Evolutionary conservation across 768 basidiomycete genomes (phyloP).

Genomic region (Boletus reticuloceps): DNA sequence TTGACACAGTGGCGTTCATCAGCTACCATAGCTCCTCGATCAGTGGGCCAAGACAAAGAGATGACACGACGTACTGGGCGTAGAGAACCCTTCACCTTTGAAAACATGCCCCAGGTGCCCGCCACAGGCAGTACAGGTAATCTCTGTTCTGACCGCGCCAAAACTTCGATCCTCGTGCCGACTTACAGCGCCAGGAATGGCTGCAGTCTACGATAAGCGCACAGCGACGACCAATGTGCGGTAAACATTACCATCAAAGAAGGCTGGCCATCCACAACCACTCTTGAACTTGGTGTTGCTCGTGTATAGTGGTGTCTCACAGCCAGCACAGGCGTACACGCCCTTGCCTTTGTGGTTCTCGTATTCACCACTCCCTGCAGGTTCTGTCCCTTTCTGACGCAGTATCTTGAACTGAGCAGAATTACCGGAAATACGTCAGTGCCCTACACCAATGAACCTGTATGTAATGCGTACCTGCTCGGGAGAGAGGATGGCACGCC

Average conservation of each 20-base stretch:
- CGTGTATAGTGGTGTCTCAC: constrained; percentile 82
- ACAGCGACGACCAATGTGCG: not conserved
- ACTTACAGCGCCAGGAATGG: constrained; percentile 85
- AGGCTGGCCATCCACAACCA: constrained; percentile 97
- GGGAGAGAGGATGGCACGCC: constrained; percentile 75
- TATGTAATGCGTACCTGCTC: constrained; percentile 61
- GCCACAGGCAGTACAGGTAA: constrained; percentile 86
- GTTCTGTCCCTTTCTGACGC: constrained; percentile 86
- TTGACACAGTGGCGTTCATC: constrained; percentile 91
- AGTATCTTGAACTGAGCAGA: constrained; percentile 72
- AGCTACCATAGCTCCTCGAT: constrained; percentile 38
- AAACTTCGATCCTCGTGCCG: constrained; percentile 68
- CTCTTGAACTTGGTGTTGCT: constrained; percentile 89
- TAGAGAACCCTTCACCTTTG: constrained; percentile 82
- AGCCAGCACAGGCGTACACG: constrained; percentile 76
- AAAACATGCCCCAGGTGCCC: constrained; percentile 96
- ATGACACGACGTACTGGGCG: constrained; percentile 57
- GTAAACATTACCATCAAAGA: constrained; percentile 72
- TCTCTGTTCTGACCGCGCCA: constrained; percentile 78
- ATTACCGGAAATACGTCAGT: not conserved
- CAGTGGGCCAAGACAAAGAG: not conserved
- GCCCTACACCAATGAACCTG: not conserved
- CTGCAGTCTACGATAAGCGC: constrained; percentile 36
- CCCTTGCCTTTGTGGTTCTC: constrained; percentile 66
- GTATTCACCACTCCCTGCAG: constrained; percentile 74